Conservation (phyloP, 2,329 filamentous ascomycete genomes). For the Lithohypha guttulata region DNA sequence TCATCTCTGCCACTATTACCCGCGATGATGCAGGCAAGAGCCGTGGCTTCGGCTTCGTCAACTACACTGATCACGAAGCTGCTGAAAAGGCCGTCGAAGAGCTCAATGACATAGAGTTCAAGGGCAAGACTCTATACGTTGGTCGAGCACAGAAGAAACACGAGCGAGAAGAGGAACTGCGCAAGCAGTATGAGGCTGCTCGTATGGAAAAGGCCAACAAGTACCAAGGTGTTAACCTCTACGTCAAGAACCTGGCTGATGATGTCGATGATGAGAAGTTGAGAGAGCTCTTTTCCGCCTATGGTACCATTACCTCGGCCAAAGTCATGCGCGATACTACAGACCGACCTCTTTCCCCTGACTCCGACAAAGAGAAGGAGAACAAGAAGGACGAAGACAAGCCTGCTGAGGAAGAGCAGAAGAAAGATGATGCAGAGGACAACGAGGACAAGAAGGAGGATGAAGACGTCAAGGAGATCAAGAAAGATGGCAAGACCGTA, state of each 20-base stretch:
- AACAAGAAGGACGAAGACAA: slow-evolving; percentile 43
- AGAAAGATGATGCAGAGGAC: slow-evolving; percentile 37
- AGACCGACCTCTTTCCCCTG: slow-evolving; percentile 29
- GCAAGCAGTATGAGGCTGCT: slow-evolving; percentile 96
- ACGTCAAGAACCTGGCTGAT: slow-evolving; percentile 98
- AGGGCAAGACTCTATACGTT: slow-evolving; percentile 91
- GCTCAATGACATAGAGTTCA: slow-evolving; percentile 84
- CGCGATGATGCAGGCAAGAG: slow-evolving; percentile 83
- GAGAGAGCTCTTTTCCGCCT: slow-evolving; percentile 81
- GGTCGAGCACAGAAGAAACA: slow-evolving; percentile 99
- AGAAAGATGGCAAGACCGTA: slow-evolving; percentile 45
- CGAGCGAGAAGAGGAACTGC: slow-evolving; percentile 97
- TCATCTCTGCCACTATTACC: slow-evolving; percentile 89
- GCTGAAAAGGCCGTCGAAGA: slow-evolving; percentile 79
- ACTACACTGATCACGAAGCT: slow-evolving; percentile 84
- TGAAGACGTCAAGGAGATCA: slow-evolving; percentile 43
- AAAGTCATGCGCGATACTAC: slow-evolving; percentile 94
- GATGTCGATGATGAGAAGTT: slow-evolving; percentile 98
- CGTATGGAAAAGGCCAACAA: slow-evolving; percentile 97
- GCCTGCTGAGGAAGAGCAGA: slow-evolving; percentile 40
- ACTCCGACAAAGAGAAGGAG: slow-evolving; percentile 42
- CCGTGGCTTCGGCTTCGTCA: slow-evolving; percentile 92
- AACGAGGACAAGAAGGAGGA: slow-evolving; percentile 33
- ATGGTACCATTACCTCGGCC: slow-evolving; percentile 91
- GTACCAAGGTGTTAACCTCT: slow-evolving; percentile 98